Evolutionary conservation across 2,329 filamentous ascomycete species (phyloP).

Genomic region (Nannizziopsis arthrosporioides): DNA sequence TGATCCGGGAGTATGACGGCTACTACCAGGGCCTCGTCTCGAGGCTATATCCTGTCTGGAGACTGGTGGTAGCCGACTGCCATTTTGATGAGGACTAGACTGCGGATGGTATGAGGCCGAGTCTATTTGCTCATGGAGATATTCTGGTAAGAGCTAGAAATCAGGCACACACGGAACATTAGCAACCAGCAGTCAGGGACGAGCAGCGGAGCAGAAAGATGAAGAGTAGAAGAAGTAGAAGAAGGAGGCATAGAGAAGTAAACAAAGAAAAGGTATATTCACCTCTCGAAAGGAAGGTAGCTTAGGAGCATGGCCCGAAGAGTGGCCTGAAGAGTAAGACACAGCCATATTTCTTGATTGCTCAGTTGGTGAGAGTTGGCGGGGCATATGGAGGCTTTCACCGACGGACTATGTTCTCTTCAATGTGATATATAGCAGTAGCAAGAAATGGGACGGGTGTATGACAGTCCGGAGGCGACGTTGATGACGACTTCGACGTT

Average conservation of each 20-base stretch:
- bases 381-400: slow-evolving; percentile 11
- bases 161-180: slow-evolving; percentile 1
- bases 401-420: neutral
- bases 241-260: neutral
- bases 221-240: neutral
- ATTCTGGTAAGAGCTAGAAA: slow-evolving; percentile 13
- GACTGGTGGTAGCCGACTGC: slow-evolving; percentile 2
- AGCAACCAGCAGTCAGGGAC: neutral
- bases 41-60: slow-evolving; percentile 3
- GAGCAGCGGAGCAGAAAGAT: neutral
- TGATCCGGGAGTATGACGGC: neutral
- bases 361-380: slow-evolving; percentile 8
- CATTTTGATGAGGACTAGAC: slow-evolving; percentile 3
- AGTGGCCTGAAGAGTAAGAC: slow-evolving; percentile 10
- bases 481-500: slow-evolving; percentile 12
- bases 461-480: slow-evolving; percentile 10
- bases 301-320: slow-evolving; percentile 6
- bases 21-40: slow-evolving; percentile 1
- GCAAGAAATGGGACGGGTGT: neutral
- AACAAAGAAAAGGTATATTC: slow-evolving; percentile 2
- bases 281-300: slow-evolving; percentile 15
- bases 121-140: slow-evolving; percentile 15
- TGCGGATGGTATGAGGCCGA: slow-evolving; percentile 10
- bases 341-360: slow-evolving; percentile 12
- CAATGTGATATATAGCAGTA: slow-evolving; percentile 1